These are phyloP conservation scores for Pseudogymnoascus sp. DNA, from an alignment of 2,329 filamentous ascomycete species.

Conservation along the genomic window DNA sequence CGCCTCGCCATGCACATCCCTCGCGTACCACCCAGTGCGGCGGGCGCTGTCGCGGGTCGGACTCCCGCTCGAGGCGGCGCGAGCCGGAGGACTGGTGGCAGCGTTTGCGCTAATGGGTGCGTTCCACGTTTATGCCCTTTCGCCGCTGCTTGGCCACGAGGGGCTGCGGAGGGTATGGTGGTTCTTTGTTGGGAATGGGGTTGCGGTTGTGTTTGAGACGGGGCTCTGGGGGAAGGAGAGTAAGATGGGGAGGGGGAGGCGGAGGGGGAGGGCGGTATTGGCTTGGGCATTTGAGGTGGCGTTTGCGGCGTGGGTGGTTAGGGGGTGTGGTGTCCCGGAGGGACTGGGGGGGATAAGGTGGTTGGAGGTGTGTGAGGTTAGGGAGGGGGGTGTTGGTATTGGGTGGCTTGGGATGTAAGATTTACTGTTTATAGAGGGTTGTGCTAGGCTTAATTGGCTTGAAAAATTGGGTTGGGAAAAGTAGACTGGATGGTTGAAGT, in stretches of 20 bases:
- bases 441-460: neutral
- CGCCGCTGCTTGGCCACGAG: slow-evolving; percentile 27
- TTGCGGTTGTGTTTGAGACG: slow-evolving; percentile 28
- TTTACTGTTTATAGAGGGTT: neutral
- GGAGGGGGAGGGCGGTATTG: slow-evolving; percentile 25
- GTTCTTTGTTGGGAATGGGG: slow-evolving; percentile 34
- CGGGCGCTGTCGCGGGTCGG: slow-evolving; percentile 25
- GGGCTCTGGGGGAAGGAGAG: slow-evolving; percentile 28
- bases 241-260: slow-evolving; percentile 12
- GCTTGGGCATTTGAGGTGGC: slow-evolving; percentile 30
- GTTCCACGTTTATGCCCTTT: slow-evolving; percentile 33
- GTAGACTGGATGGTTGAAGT: neutral
- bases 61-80: slow-evolving; percentile 26
- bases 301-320: slow-evolving; percentile 30
- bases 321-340: slow-evolving; percentile 27
- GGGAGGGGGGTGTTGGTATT: neutral
- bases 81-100: slow-evolving; percentile 29
- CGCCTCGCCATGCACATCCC: slow-evolving; percentile 31
- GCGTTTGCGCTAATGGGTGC: slow-evolving; percentile 33
- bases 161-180: slow-evolving; percentile 28
- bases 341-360: slow-evolving; percentile 27
- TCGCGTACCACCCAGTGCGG: slow-evolving; percentile 33
- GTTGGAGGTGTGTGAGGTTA: slow-evolving; percentile 23
- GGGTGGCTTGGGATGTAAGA: neutral
- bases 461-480: neutral